Conservation (phyloP, 73 alveolate species). For the Paramecium biaurelia region DNA sequence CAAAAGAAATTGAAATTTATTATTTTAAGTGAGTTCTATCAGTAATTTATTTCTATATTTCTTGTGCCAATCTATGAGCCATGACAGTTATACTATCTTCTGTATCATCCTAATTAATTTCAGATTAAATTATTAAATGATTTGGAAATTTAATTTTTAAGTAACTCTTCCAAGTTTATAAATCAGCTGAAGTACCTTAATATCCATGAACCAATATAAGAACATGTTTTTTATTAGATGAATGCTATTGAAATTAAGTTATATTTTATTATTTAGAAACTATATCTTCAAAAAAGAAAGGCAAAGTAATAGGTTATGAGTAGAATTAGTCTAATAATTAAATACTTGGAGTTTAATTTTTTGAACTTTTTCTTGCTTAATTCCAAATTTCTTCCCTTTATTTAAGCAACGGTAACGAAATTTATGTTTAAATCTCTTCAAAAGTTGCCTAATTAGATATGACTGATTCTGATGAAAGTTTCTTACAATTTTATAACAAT, state of each 20-base stretch:
- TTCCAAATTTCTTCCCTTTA: not conserved
- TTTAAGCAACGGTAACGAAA: not conserved
- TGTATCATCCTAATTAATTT: not conserved
- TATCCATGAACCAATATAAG: slow-evolving; percentile 35
- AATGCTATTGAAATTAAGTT: not conserved
- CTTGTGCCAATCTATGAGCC: not conserved
- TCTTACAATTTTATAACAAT: not conserved
- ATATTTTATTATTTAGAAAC: not conserved
- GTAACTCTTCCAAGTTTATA: not conserved
- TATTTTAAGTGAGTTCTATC: not conserved
- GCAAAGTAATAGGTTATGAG: not conserved
- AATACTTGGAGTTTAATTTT: not conserved
- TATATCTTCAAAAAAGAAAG: slow-evolving; percentile 16
- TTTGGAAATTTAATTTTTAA: not conserved
- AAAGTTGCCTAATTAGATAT: not conserved
- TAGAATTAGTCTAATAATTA: not conserved
- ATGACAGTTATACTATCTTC: not conserved
- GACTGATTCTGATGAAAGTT: not conserved
- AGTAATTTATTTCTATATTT: not conserved
- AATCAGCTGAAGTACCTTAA: slow-evolving; percentile 29
- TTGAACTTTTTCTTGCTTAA: not conserved
- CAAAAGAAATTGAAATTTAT: slow-evolving; percentile 68
- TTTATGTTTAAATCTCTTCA: not conserved
- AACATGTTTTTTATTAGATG: not conserved
- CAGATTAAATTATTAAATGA: slow-evolving; percentile 20